Conservation (phyloP, 306 rosid genomes). For the Lotus japonicus region DNA sequence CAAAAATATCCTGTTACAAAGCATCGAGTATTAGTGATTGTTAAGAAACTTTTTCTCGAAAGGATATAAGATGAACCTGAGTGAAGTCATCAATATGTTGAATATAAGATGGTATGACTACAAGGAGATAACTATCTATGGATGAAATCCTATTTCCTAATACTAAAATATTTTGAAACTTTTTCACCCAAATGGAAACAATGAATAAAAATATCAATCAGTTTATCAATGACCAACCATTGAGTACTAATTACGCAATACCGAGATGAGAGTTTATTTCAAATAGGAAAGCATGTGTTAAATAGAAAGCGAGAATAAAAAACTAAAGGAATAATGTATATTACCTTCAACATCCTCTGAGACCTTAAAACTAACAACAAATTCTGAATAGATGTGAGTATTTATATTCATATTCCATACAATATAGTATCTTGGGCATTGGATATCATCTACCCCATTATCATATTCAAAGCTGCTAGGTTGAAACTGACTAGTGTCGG, state of each 20-base stretch:
- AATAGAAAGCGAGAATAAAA: constrained; percentile 2
- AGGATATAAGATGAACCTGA: constrained; percentile 16
- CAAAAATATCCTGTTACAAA: constrained; percentile 31
- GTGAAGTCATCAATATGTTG: constrained; percentile 25
- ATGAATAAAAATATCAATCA: constrained; percentile 16
- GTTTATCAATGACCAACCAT: background rate
- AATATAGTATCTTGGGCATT: no score
- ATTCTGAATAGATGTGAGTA: constrained; percentile 63
- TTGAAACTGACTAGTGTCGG: no score
- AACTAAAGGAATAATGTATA: constrained; percentile 21
- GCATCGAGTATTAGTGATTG: constrained; percentile 13
- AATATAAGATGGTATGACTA: constrained; percentile 30
- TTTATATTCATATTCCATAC: constrained; percentile 54
- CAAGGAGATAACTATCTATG: constrained; percentile 20
- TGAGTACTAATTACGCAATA: background rate
- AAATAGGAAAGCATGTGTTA: background rate
- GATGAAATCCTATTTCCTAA: constrained; percentile 22
- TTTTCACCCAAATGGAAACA: constrained; percentile 17
- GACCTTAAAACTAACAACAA: constrained; percentile 62
- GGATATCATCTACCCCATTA: no score
- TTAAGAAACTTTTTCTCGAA: background rate
- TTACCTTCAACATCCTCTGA: constrained; percentile 53
- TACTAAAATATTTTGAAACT: constrained; percentile 17
- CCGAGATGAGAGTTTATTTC: no score
- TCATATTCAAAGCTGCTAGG: no score